Conservation (phyloP, 768 basidiomycete species). For the Trametes meyenii region DNA sequence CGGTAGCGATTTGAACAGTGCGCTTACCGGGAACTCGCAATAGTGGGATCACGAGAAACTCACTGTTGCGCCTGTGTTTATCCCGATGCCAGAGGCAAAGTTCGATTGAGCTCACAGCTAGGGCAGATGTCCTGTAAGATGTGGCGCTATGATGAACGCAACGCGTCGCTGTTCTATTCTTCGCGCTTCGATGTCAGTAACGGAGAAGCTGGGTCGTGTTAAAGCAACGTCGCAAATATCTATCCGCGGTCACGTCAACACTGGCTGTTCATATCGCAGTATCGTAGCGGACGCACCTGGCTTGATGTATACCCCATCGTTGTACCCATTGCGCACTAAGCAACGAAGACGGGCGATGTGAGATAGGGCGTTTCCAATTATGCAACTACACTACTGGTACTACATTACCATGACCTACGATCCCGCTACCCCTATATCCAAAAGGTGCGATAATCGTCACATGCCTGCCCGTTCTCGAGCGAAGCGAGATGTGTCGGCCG, state of each 20-base stretch:
- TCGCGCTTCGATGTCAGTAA: too few relatives aligned
- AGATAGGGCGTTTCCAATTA: slow-evolving; percentile 2
- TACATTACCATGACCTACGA: slow-evolving; percentile 8
- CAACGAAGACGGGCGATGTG: not conserved
- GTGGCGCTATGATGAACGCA: not conserved
- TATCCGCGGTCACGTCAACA: too few relatives aligned
- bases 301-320: too few relatives aligned
- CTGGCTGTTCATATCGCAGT: too few relatives aligned
- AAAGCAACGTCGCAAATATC: too few relatives aligned
- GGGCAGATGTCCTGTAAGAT: not conserved
- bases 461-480: not conserved
- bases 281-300: too few relatives aligned
- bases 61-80: not conserved
- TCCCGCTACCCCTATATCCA: not conserved
- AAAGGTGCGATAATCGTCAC: not conserved
- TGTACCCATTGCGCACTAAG: too few relatives aligned
- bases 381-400: slow-evolving; percentile 13
- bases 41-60: slow-evolving; percentile 15
- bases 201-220: too few relatives aligned
- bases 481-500: too few relatives aligned
- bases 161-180: not conserved
- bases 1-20: not conserved
- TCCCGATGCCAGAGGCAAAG: not conserved
- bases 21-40: not conserved
- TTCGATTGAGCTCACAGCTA: slow-evolving; percentile 27